Percentiles rank a stretch among this genome's conserved stretches.
phyloP scores from a whole-genome alignment of 2,329 filamentous ascomycete genomes.

The Pseudocercospora fijiensis region DNA sequence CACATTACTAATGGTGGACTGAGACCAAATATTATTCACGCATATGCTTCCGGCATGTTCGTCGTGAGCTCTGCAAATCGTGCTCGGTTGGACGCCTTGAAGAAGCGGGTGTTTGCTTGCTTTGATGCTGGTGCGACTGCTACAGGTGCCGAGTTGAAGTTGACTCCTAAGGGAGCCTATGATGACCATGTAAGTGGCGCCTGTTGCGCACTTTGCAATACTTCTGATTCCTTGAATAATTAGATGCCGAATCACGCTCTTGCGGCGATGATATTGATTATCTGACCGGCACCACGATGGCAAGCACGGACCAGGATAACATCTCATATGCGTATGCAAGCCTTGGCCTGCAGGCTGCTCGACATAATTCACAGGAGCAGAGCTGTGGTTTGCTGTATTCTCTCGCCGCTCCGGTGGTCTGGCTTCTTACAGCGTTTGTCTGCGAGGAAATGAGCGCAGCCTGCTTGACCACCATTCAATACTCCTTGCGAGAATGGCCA shows the following conservation, averaged over 20 bases:
- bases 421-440: too few relatives aligned
- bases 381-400: too few relatives aligned
- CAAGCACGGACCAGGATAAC: slow-evolving; percentile 61
- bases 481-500: background rate
- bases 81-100: slow-evolving; percentile 35
- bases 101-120: slow-evolving; percentile 41
- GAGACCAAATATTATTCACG: slow-evolving; percentile 44
- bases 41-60: slow-evolving; percentile 41
- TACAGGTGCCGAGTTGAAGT: slow-evolving; percentile 50
- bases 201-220: background rate
- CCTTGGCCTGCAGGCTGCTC: background rate
- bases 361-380: too few relatives aligned
- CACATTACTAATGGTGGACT: slow-evolving; percentile 34
- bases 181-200: slow-evolving; percentile 46
- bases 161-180: slow-evolving; percentile 49
- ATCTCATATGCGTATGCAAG: slow-evolving; percentile 55
- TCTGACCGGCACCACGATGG: slow-evolving; percentile 47
- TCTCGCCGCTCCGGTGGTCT: too few relatives aligned
- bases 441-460: too few relatives aligned
- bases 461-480: background rate
- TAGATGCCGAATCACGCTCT: slow-evolving; percentile 10
- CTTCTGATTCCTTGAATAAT: background rate
- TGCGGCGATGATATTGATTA: slow-evolving; percentile 44
- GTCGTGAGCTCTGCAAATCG: slow-evolving; percentile 39
- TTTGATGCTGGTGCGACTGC: slow-evolving; percentile 49